Evolutionary conservation across 2,329 filamentous ascomycete species (phyloP).

Genomic region (Fusarium chaquense): DNA sequence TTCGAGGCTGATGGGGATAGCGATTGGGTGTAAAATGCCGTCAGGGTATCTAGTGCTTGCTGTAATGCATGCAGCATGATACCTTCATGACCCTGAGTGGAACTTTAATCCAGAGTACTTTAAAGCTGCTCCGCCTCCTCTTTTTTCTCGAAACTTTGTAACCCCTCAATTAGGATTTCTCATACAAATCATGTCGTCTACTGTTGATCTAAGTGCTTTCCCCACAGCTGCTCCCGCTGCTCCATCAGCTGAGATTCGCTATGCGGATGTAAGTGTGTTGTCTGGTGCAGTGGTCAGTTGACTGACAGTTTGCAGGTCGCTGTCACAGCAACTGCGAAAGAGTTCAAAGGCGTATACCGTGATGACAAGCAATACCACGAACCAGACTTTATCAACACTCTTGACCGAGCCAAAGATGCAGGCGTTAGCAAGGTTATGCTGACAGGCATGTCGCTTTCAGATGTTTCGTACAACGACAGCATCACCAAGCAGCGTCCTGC

Average conservation of each 20-base stretch:
- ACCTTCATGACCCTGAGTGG: slow-evolving; percentile 38
- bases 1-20: slow-evolving; percentile 15
- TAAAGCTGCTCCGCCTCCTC: slow-evolving; percentile 12
- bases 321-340: slow-evolving; percentile 55
- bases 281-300: background rate
- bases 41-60: slow-evolving; percentile 25
- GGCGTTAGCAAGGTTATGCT: slow-evolving; percentile 58
- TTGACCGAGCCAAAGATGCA: slow-evolving; percentile 56
- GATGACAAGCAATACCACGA: slow-evolving; percentile 61
- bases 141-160: slow-evolving; percentile 18
- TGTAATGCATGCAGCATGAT: slow-evolving; percentile 37
- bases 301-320: slow-evolving; percentile 49
- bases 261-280: slow-evolving; percentile 40
- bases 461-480: slow-evolving; percentile 47
- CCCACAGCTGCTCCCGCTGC: slow-evolving; percentile 38
- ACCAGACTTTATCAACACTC: slow-evolving; percentile 57
- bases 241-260: slow-evolving; percentile 40
- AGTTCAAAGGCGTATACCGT: slow-evolving; percentile 64
- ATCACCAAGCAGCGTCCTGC: slow-evolving; percentile 48
- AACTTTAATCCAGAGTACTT: slow-evolving; percentile 36
- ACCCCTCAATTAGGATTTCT: slow-evolving; percentile 10
- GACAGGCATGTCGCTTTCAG: slow-evolving; percentile 54
- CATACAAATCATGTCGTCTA: slow-evolving; percentile 32
- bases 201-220: slow-evolving; percentile 43
- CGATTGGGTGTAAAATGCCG: slow-evolving; percentile 19